These are phyloP conservation scores for Oidiodendron maius DNA, from an alignment of 495 filamentous ascomycete genomes.

Conservation along the genomic window DNA sequence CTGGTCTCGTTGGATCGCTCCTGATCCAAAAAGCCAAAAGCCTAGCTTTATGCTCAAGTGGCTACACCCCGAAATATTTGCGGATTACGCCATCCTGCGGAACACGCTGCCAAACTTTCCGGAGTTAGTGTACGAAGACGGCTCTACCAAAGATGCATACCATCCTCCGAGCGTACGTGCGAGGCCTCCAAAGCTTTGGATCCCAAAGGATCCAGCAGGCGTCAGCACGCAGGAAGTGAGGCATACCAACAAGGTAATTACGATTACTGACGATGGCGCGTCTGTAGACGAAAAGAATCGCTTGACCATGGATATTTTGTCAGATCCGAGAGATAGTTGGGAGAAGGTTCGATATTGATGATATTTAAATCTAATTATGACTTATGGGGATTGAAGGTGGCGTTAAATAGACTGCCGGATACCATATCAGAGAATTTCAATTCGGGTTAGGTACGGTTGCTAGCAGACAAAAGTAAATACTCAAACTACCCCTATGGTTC, in stretches of 20 bases:
- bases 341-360: constrained; percentile 23
- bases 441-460: no score
- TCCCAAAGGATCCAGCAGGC: constrained; percentile 70
- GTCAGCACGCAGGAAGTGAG: constrained; percentile 71
- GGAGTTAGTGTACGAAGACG: constrained; percentile 46
- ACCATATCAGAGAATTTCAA: no score
- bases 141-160: constrained; percentile 65
- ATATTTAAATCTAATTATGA: no score
- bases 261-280: constrained; percentile 72
- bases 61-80: constrained; percentile 71
- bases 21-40: constrained; percentile 26
- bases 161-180: constrained; percentile 67
- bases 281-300: constrained; percentile 71
- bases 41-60: constrained; percentile 55
- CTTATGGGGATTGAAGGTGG: no score
- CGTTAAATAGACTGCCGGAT: no score
- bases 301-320: constrained; percentile 61
- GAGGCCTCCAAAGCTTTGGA: constrained; percentile 69
- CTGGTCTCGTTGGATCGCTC: constrained; percentile 19
- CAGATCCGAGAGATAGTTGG: constrained; percentile 34
- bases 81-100: constrained; percentile 66
- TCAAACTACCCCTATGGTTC: no score
- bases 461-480: no score
- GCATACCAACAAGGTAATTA: constrained; percentile 61
- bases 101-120: constrained; percentile 53